Conservation (phyloP, 305 asterid species). For the Fraxinus floribunda region DNA sequence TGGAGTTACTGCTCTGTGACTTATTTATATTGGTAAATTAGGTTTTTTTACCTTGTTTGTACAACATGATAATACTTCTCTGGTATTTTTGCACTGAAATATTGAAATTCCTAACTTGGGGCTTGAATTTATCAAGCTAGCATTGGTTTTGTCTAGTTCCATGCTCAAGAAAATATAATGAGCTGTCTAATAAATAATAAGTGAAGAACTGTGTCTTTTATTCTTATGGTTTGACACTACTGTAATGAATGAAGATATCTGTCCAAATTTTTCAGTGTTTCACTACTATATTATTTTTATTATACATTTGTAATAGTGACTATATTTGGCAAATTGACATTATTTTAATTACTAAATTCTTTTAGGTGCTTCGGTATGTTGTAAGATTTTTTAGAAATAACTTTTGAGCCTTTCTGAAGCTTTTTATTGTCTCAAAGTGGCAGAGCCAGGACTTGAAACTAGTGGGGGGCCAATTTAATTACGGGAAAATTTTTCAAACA, state of each 20-base stretch:
- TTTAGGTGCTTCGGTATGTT: constrained; percentile 3
- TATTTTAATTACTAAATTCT: not conserved
- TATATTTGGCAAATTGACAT: not conserved
- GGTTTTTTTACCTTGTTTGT: not conserved
- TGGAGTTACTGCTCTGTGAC: constrained; percentile 12
- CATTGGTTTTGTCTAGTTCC: not conserved
- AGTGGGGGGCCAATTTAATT: too few species aligned
- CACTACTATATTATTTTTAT: not conserved
- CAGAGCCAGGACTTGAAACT: too few species aligned
- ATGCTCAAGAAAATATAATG: not conserved
- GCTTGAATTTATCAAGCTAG: not conserved
- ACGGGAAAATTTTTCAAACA: too few species aligned
- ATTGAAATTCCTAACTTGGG: constrained; percentile 16
- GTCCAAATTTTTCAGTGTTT: not conserved
- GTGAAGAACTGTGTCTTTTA: not conserved
- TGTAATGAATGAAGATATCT: not conserved
- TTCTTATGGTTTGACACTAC: not conserved
- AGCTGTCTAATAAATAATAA: not conserved
- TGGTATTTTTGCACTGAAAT: not conserved
- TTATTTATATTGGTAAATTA: not conserved
- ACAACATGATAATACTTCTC: not conserved
- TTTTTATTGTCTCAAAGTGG: not conserved
- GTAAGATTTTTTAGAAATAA: not conserved
- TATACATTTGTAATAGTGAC: not conserved
- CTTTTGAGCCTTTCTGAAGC: not conserved